phyloP scores from a whole-genome alignment of 495 filamentous ascomycete genomes.

The Letharia columbiana region DNA sequence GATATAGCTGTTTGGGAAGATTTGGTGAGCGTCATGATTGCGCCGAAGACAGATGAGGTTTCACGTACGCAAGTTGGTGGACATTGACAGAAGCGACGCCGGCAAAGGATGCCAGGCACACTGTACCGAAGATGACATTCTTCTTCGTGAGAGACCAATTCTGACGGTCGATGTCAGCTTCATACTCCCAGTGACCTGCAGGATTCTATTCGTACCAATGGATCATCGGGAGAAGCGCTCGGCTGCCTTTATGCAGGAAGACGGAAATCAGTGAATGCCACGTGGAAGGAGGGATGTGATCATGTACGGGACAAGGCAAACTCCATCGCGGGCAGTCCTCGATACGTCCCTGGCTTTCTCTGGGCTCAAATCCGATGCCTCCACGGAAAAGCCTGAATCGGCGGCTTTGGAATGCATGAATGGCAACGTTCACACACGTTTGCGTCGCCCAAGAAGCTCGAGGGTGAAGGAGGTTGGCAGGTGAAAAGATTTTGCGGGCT shows the following conservation, averaged over 20 bases:
- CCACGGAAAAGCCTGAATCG: not conserved
- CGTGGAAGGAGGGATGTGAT: not conserved
- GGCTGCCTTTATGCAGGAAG: not conserved
- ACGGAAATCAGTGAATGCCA: not conserved
- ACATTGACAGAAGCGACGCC: slow-evolving; percentile 31
- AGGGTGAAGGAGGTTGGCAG: not conserved
- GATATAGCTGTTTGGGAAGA: not conserved
- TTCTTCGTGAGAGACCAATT: slow-evolving; percentile 12
- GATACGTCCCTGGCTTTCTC: not conserved
- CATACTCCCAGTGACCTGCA: not conserved
- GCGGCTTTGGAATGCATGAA: not conserved
- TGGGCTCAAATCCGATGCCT: not conserved
- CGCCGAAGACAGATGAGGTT: not conserved
- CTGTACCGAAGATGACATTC: slow-evolving; percentile 24
- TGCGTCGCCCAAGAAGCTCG: not conserved
- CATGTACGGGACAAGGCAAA: not conserved
- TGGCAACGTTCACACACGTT: not conserved
- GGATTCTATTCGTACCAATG: not conserved
- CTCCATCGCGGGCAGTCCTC: not conserved
- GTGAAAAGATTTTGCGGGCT: not conserved
- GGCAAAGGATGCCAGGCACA: slow-evolving; percentile 32
- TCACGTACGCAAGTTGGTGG: slow-evolving; percentile 29
- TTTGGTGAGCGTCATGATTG: not conserved
- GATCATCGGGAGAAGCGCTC: not conserved
- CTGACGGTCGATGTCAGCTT: not conserved